Base-by-base conservation (phyloP, 805 yeast species). In the Starmerella sirachaensis region DNA sequence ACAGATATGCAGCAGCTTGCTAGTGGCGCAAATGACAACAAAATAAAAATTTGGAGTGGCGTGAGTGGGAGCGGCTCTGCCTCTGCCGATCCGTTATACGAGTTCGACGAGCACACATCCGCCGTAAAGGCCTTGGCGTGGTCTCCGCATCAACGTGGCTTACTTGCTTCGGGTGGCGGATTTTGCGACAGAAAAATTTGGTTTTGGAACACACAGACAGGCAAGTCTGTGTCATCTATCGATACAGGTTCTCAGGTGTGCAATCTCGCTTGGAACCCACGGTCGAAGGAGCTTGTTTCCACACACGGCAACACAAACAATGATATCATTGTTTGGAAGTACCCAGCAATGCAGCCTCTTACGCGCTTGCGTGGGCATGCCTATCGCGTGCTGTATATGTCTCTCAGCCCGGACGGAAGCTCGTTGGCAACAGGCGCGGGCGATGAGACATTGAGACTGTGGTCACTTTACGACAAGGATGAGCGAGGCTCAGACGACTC, bases 341-440 rank as follows among this genome's bases (percentile, higher is more conserved):
- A 82, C 54, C 93, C 91, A 16, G 72, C 80, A 12, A 74, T 91
- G 86, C 81, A 83, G 49, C 97, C 88, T 50, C 74, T 91, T 23
- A 95, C 95, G 0, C 82, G 86, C 17, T 69, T 91, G 38, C 83
- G 93, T 11, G 98, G 97, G 0, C 98, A 91, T 56, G 83, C 94
- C 1, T 83, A 79, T 54, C 68, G 98, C 45, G 97, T 91, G 10
- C 64, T 91, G 34, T 91, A 91, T 56, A 64, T 91, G 49, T 74
- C 94, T 4, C 66, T 88, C 62, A 80, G 94, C 14, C 94, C 96
- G 0, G 97, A 91, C 60, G 98, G 98, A 0, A 85, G 83, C 45
- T 85, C 96, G 0, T 79, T 91, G 11, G 98, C 88, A 2, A 86
- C 98, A 0, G 98, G 98, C 2, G 96, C 98, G 1, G 98, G 97